Conservation (phyloP, 805 yeast genomes). For the Cyberlindnera xishuangbannaensis region DNA sequence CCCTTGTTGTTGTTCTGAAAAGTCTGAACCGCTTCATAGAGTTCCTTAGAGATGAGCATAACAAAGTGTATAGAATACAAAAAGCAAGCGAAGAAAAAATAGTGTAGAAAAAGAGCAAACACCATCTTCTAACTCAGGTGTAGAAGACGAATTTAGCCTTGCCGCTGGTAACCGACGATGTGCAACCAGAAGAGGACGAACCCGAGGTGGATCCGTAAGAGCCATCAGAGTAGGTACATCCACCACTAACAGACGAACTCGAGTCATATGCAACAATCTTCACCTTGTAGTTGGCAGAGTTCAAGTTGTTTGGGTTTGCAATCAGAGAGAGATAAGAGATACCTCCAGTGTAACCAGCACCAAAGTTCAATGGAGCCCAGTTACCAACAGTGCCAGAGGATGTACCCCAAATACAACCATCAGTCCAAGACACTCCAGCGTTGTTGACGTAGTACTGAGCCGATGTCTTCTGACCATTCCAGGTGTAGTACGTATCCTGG, state of each 20-base stretch:
- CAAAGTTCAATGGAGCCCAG: conserved; percentile 96
- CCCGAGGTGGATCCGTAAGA: conserved; percentile 43
- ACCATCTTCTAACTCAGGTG: too few species aligned
- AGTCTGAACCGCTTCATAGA: too few species aligned
- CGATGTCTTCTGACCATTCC: conserved; percentile 81
- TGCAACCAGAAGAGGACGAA: conserved; percentile 70
- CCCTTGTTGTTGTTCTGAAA: too few species aligned
- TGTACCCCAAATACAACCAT: conserved; percentile 94
- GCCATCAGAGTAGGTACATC: conserved; percentile 78
- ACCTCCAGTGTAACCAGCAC: conserved; percentile 73
- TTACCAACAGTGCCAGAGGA: conserved; percentile 80
- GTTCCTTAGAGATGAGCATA: too few species aligned
- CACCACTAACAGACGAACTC: conserved; percentile 55
- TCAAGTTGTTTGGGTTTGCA: conserved; percentile 87
- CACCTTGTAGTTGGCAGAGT: conserved; percentile 62
- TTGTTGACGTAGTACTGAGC: conserved; percentile 97
- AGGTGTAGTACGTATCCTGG: conserved; percentile 67
- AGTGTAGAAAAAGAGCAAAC: conserved; percentile 1
- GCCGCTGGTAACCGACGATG: conserved; percentile 60
- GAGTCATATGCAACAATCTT: conserved; percentile 65
- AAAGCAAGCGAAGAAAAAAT: not conserved
- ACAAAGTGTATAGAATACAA: too few species aligned
- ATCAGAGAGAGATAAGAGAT: conserved; percentile 81
- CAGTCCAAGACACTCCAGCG: conserved; percentile 85
- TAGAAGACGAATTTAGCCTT: conserved; percentile 56